Conservation (phyloP, 176 grass and related monocot genomes). For the Cymbopogon citratus region DNA sequence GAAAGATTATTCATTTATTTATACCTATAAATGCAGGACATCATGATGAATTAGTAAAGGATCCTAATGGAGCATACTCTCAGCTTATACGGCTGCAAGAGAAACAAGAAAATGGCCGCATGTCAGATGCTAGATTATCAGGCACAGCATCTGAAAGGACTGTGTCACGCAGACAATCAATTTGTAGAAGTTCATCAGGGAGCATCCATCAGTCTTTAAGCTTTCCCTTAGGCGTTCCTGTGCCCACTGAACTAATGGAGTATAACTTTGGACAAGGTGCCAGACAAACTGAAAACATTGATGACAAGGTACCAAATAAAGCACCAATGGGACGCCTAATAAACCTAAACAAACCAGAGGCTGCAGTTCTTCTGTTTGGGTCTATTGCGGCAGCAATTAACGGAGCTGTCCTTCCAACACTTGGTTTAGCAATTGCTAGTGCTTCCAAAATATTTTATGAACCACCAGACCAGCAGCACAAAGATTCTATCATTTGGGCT, state of each 20-base stretch:
- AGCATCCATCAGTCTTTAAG: no score
- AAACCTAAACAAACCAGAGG: constrained; percentile 30
- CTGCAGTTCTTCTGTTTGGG: constrained; percentile 18
- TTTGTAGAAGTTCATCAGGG: no score
- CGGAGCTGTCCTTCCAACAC: constrained; percentile 32
- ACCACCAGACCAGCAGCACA: constrained; percentile 13
- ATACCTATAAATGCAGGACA: no score
- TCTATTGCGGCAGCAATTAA: constrained; percentile 41
- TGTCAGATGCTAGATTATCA: no score
- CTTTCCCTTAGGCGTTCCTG: no score
- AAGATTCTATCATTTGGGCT: constrained; percentile 45
- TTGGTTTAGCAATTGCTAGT: constrained; percentile 37
- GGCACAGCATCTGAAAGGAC: no score
- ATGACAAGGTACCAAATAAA: not conserved
- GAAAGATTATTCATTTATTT: no score
- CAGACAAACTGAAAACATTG: no score
- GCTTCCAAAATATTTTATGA: constrained; percentile 45
- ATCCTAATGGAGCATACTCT: constrained; percentile 31
- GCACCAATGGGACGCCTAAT: constrained; percentile 23
- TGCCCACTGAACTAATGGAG: no score
- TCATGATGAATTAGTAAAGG: not conserved
- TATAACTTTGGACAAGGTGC: no score
- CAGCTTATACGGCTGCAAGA: constrained; percentile 40
- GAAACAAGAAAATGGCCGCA: no score
- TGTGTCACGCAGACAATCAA: no score